phyloP scores from a whole-genome alignment of 2,329 filamentous ascomycete genomes.

The Stromatinia cepivora region DNA sequence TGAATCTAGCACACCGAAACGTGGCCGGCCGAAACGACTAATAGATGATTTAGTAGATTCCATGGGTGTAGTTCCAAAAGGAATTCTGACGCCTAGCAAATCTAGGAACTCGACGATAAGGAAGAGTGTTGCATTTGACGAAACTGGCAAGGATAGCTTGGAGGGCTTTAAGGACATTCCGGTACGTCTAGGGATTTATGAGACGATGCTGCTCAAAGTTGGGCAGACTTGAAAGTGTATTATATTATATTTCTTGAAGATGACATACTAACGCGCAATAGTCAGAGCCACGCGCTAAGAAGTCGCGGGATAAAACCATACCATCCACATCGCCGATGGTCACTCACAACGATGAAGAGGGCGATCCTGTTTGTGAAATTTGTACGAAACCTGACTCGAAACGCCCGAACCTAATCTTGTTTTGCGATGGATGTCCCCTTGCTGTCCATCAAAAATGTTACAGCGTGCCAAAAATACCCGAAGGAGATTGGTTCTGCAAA shows the following conservation, averaged over 20 bases:
- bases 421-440: conserved; percentile 19
- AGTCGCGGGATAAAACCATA: neutral
- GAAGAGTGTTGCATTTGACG: conserved; percentile 59
- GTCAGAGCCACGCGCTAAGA: neutral
- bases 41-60: conserved; percentile 2
- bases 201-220: neutral
- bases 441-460: conserved; percentile 24
- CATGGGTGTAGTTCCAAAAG: conserved; percentile 44
- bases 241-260: too few species aligned
- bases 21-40: conserved; percentile 27
- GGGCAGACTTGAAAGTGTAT: neutral
- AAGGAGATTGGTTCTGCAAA: conserved; percentile 23
- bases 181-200: neutral
- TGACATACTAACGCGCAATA: neutral
- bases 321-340: neutral
- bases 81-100: conserved; percentile 58
- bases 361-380: conserved; percentile 13
- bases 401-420: conserved; percentile 14
- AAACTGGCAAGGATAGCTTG: conserved; percentile 45
- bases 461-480: conserved; percentile 21
- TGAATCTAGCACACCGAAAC: conserved; percentile 29
- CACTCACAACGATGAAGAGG: neutral
- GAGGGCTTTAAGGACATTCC: conserved; percentile 55
- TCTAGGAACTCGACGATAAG: conserved; percentile 43
- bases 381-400: conserved; percentile 19